Conservation (phyloP, 2,329 filamentous ascomycete genomes). For the Tolypocladium tropicale region DNA sequence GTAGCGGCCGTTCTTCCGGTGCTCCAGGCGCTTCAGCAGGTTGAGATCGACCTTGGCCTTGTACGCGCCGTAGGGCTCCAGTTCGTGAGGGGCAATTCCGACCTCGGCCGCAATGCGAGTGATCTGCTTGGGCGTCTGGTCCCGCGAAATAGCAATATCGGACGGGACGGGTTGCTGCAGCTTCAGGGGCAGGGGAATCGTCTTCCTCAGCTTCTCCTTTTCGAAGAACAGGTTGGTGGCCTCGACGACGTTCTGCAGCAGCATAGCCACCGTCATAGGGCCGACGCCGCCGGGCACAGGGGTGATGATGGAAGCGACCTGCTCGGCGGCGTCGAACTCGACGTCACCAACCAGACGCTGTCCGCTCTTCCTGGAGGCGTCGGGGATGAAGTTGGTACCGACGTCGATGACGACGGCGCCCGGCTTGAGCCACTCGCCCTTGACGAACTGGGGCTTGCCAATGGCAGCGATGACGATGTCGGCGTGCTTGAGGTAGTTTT, state of each 20-base stretch:
- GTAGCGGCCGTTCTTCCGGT: constrained; percentile 83
- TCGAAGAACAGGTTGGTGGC: constrained; percentile 75
- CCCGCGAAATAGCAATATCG: constrained; percentile 83
- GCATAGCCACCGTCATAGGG: constrained; percentile 98
- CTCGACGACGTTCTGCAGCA: constrained; percentile 89
- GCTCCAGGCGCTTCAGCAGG: constrained; percentile 71
- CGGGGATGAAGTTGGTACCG: constrained; percentile 90
- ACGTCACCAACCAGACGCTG: constrained; percentile 91
- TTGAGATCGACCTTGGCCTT: constrained; percentile 91
- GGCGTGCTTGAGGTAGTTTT: constrained; percentile 66
- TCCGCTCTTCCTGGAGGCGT: constrained; percentile 83
- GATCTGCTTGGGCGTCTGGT: constrained; percentile 87
- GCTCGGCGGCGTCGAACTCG: constrained; percentile 72
- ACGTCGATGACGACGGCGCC: constrained; percentile 96
- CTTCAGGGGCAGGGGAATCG: constrained; percentile 75
- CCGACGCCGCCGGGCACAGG: constrained; percentile 95
- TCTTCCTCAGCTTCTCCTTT: constrained; percentile 67
- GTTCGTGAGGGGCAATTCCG: constrained; percentile 77
- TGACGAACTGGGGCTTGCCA: constrained; percentile 76
- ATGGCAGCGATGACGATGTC: constrained; percentile 91
- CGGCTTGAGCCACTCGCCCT: constrained; percentile 91
- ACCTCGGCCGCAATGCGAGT: constrained; percentile 75
- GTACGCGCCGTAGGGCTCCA: constrained; percentile 89
- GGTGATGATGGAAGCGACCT: constrained; percentile 88
- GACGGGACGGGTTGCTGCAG: constrained; percentile 77